Evolutionary conservation across 257 asterid genomes (phyloP), one percentile per base, ranked within the genome.

Genomic region (Penstemon eatonii): DNA sequence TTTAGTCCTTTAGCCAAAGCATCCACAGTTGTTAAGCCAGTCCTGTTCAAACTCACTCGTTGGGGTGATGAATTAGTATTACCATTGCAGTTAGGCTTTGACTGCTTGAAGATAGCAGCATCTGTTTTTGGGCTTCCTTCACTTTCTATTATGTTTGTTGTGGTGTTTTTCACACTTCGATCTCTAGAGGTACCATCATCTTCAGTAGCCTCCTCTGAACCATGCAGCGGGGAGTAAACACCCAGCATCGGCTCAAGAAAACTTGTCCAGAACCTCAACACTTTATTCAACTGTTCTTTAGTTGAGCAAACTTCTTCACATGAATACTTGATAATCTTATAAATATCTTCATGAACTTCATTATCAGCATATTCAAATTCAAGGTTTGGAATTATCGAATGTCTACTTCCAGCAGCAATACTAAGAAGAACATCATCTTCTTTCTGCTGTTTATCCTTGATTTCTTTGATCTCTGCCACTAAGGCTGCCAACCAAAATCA

Each of bases 261-360:
- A 69, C 81, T 79, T 63, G 91, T 89, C 97, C 97, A 94, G 65
- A 91, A 86, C 79, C 87, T 79, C 88, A 91, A 70, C 68, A 91
- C 89, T 75, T 89, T 91, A 69, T 82, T 85, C 39, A 79, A 68
- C 74, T 94, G 99, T 67, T 94, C 99, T 81, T 94, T 87, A 9
- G 91, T 84, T 53, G 99, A 83, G 85, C 96, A 94, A 75, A 94
- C 83, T 83, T 94, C 99, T 72, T 94, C 93, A 73, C 95, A 89
- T 1, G 99, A 94, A 76, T 87, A 91, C 76, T 82, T 85, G 65
- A 94, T 84, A 66, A 94, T 89, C 80, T 85, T 87, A 74, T 83
- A 89, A 75, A 94, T 63, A 75, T 87, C 96, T 70, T 91, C 96
- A 60, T 94, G 96, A 78, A 91, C 80, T 69, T 87, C 95, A 67